phyloP scores from a whole-genome alignment of 257 asterid species.

The Solanum neorickii region DNA sequence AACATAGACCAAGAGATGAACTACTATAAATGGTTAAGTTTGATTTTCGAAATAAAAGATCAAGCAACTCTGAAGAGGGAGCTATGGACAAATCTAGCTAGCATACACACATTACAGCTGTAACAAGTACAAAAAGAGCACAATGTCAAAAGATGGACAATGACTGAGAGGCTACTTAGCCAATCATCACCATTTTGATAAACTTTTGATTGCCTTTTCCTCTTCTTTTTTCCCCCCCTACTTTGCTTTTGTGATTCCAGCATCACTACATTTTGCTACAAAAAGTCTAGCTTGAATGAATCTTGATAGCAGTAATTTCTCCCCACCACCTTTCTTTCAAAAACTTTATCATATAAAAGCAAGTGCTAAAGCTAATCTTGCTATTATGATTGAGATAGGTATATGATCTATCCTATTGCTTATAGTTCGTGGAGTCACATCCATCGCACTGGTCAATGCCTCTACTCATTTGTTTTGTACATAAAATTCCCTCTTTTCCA shows the following conservation, averaged over 20 bases:
- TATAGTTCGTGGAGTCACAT: slow-evolving; percentile 21
- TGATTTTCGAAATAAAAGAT: background rate
- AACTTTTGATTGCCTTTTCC: slow-evolving; percentile 19
- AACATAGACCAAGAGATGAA: background rate
- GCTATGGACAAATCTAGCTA: slow-evolving; percentile 6
- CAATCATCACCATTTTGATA: slow-evolving; percentile 57
- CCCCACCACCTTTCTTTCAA: slow-evolving; percentile 23
- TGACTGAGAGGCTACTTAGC: slow-evolving; percentile 11
- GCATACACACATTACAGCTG: slow-evolving; percentile 28
- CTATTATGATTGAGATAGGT: slow-evolving; percentile 5
- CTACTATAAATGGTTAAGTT: background rate
- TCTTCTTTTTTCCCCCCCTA: background rate
- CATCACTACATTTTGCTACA: slow-evolving; percentile 2
- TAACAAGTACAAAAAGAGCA: slow-evolving; percentile 7
- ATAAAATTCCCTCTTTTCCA: background rate
- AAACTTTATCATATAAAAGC: slow-evolving; percentile 19
- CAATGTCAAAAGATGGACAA: slow-evolving; percentile 23
- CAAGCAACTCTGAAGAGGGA: background rate
- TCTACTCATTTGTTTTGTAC: slow-evolving; percentile 5
- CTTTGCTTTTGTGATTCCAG: slow-evolving; percentile 8
- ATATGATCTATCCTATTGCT: background rate
- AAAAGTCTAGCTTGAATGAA: slow-evolving; percentile 17
- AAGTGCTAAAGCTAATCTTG: slow-evolving; percentile 1
- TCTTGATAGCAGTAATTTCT: slow-evolving; percentile 8
- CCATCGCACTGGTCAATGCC: slow-evolving; percentile 12